These are phyloP conservation scores for Salvia sclarea DNA, from an alignment of 305 asterid genomes.

Conservation along the genomic window DNA sequence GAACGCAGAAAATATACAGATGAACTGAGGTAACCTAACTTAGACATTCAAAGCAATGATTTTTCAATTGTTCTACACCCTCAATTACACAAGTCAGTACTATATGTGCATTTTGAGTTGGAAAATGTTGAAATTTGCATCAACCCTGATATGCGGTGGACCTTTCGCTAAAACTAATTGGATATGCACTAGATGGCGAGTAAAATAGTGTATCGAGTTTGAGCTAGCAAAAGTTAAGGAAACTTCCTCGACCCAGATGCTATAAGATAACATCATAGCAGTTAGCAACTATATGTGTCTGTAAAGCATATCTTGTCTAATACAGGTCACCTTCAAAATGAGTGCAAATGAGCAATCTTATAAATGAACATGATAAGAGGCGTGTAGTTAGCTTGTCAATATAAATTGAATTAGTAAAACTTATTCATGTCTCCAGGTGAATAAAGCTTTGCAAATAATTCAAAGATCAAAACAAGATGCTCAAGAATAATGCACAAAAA, in stretches of 20 bases:
- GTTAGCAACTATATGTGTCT: not conserved
- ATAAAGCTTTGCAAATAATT: slow-evolving; percentile 7
- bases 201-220: not conserved
- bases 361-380: not conserved
- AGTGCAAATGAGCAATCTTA: not conserved
- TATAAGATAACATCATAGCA: not conserved
- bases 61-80: not conserved
- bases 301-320: not conserved
- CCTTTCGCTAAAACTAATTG: not conserved
- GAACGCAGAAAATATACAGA: not conserved
- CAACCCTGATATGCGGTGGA: slow-evolving; percentile 6
- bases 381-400: not conserved
- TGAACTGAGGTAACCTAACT: not conserved
- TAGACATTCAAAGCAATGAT: not conserved
- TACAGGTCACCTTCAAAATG: not conserved
- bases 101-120: not conserved
- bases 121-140: not conserved
- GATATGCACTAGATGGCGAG: not conserved
- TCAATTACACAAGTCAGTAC: not conserved
- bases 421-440: slow-evolving; percentile 4
- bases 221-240: not conserved
- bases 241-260: not conserved
- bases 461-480: not conserved
- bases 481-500: not conserved
- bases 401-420: not conserved